Evolutionary conservation across 2,329 filamentous ascomycete genomes (phyloP), one percentile per base, ranked within the genome.

Genomic region (Hypocreales sp.): DNA sequence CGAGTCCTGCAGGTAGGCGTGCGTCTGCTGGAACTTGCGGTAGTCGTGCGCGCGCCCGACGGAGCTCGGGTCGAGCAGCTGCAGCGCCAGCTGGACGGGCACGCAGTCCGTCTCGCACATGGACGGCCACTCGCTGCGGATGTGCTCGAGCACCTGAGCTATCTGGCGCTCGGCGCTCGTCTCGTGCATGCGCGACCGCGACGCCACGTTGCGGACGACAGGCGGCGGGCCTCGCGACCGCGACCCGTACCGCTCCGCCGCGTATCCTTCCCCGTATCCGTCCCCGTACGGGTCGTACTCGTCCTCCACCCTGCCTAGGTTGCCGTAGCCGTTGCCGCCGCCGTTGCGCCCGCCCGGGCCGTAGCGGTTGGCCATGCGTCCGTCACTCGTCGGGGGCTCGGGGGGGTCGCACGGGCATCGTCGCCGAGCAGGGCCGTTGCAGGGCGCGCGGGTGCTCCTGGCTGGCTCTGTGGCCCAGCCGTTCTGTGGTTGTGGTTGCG

Each of bases 1-100:
- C 8, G 87, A 86, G 41, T 79, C 78, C 48, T 98, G 86, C n/a
- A 98, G 69, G 47, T 90, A 82, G 37, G 73, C 64, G 50, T 94
- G 82, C 25, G 82, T 84, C 38, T 78, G 64, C 45, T 80, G 67
- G 49, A 98, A 98, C 39, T 82, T 76, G 35, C 67, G 68, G 50
- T 93, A 87, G 42, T 92, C 82, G 48, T 84, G 77, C 25, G 87
- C 87, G 35, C 90, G 73, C 13, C 90, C 90, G 30, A 98, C 72
- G 5, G 87, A 95, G 60, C 86, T 94, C 27, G 71, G 74, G 54
- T 98, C 90, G 58, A 95, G 80, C 36, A 98, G 65, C 54, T 94
- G 86, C 25, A 98, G 65, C n/a, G 87, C 83, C 28, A 94, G 71
- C 51, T 95, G 86, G 20, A 95, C 83, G 3, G 90, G 90, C 18